These are phyloP conservation scores for Camelina laxa DNA, from an alignment of 345 rosid species.

Conservation along the genomic window DNA sequence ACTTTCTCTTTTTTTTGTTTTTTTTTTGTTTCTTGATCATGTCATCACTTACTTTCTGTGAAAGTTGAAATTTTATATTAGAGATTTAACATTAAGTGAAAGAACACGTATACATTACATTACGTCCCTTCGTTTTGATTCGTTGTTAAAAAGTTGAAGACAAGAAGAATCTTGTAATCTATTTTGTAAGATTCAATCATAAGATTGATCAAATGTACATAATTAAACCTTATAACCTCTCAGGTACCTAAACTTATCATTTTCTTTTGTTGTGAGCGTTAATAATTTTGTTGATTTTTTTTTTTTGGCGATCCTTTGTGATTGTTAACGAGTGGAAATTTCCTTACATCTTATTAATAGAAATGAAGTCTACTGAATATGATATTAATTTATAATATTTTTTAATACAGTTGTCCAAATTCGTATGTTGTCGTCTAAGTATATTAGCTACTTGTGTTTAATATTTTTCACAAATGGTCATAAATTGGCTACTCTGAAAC, in stretches of 20 bases:
- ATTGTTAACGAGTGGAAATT: background rate
- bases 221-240: slow-evolving; percentile 5
- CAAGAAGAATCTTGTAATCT: slow-evolving; percentile 17
- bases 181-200: slow-evolving; percentile 25
- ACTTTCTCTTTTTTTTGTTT: background rate
- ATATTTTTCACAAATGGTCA: too few relatives aligned
- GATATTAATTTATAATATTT: too few relatives aligned
- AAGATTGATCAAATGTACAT: slow-evolving; percentile 17
- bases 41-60: slow-evolving; percentile 33
- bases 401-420: too few relatives aligned
- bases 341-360: too few relatives aligned
- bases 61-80: slow-evolving; percentile 28
- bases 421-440: background rate
- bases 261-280: too few relatives aligned
- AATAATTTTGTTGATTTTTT: background rate
- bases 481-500: too few relatives aligned
- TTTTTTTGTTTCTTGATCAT: too few relatives aligned
- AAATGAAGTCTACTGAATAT: too few relatives aligned
- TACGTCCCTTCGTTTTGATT: slow-evolving; percentile 31
- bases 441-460: background rate
- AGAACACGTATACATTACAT: slow-evolving; percentile 32
- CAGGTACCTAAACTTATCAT: background rate
- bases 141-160: slow-evolving; percentile 16
- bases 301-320: background rate
- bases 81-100: slow-evolving; percentile 14